Base-by-base conservation (phyloP, 768 basidiomycete genomes). In the Kwoniella pini region DNA sequence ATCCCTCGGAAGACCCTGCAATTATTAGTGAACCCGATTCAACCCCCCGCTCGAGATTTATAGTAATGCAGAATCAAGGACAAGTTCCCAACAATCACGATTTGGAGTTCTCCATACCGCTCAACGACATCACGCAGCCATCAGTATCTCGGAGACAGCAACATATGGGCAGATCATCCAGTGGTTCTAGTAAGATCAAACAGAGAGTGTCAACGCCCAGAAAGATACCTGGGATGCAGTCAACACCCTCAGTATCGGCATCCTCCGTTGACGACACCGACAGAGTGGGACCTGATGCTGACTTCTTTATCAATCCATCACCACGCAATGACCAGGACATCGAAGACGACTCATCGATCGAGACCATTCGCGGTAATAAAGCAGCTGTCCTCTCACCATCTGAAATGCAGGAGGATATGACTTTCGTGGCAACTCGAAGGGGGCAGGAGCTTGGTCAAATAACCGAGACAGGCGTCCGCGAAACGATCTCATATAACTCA, bases 131-230 rank as follows among this genome's bases (percentile, higher is more conserved):
- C 9, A 54, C 56, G 4, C 33, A 22, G 11, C 30, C 22, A 9
- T 53, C 30, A 7, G 13, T 19, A 3, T n/a, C 27, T 9, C n/a
- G 11, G 1, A 55, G 21, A 24, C 6, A 17, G 10, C 26, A n/a
- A 33, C 11, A 15, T 13, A 28, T 33, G 28, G 21, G 42, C 9
- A 12, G 22, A 26, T 39, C 62, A 33, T 27, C 54, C 11, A 57
- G 43, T 33, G 40, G 44, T 36, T 19, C 50, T 17, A 45, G 39
- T 21, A 58, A 64, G 40, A 42, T 64, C 39, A 22, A 22, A 19
- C 28, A 54, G 30, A 51, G 62, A 26, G 31, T 33, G 15, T 64
- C 62, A 19, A 58, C 62, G 3, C 62, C 62, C 2, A 54, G 53
- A 22, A 53, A 46, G 21, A 13, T 51, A 5, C 24, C 43, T 11